These are phyloP conservation scores for Elongisporangium senticosum DNA, from an alignment of 352 stramenopile species.

Conservation along the genomic window DNA sequence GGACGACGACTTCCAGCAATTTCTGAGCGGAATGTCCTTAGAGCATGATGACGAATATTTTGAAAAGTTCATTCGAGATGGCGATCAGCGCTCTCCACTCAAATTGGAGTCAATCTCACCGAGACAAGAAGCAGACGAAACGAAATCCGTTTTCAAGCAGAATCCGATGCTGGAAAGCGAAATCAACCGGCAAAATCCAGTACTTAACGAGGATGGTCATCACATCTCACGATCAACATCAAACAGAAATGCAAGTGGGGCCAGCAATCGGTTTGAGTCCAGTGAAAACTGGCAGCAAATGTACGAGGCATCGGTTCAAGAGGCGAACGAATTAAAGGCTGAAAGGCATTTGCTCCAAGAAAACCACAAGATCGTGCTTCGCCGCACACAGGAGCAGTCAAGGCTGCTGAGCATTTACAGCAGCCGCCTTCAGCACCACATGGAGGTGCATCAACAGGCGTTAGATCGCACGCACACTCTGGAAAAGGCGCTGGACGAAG, in stretches of 20 bases:
- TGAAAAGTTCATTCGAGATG: slow-evolving; percentile 14
- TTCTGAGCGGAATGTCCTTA: slow-evolving; percentile 10
- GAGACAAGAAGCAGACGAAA: neutral
- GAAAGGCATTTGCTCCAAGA: slow-evolving; percentile 35
- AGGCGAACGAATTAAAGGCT: slow-evolving; percentile 21
- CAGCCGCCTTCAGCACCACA: slow-evolving; percentile 36
- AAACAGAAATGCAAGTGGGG: slow-evolving; percentile 2
- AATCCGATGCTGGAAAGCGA: neutral
- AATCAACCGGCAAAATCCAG: no score
- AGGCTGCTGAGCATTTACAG: slow-evolving; percentile 66
- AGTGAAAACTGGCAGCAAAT: slow-evolving; percentile 17
- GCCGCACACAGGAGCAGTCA: slow-evolving; percentile 56
- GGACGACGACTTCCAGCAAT: neutral
- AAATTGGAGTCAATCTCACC: neutral
- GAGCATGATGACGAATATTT: slow-evolving; percentile 12
- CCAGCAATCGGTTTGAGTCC: neutral
- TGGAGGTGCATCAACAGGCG: slow-evolving; percentile 53
- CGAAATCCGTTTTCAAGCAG: neutral
- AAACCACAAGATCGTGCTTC: slow-evolving; percentile 47
- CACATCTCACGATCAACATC: neutral
- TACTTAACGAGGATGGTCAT: no score
- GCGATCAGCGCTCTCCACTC: slow-evolving; percentile 1
- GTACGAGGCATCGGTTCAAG: slow-evolving; percentile 16
- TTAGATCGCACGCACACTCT: slow-evolving; percentile 41
- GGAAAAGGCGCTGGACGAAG: slow-evolving; percentile 31